phyloP scores from a whole-genome alignment of 1,284 basidiomycete genomes.

The Apiotrichum domesticum region DNA sequence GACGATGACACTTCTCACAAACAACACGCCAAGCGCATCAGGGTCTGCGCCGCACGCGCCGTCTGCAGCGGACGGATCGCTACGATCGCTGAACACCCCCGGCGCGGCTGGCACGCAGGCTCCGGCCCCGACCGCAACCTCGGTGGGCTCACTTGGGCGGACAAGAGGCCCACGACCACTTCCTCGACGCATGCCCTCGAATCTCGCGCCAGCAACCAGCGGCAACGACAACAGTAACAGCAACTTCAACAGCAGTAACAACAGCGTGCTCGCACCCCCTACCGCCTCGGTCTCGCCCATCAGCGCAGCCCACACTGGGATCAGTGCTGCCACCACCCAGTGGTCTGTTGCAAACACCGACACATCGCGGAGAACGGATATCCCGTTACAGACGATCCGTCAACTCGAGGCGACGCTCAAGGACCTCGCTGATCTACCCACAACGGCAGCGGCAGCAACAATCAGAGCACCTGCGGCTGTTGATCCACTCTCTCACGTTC shows the following conservation, averaged over 20 bases:
- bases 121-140: too few species aligned
- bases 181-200: background rate
- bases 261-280: too few species aligned
- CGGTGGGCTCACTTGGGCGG: background rate
- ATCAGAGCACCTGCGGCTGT: background rate
- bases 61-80: background rate
- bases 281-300: background rate
- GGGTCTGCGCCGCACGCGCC: too few species aligned
- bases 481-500: background rate
- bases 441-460: background rate
- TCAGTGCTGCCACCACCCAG: background rate
- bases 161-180: background rate
- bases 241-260: too few species aligned
- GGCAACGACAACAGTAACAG: too few species aligned
- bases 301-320: background rate
- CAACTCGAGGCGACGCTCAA: constrained; percentile 1
- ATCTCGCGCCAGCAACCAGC: background rate
- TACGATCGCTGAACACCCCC: background rate
- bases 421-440: background rate
- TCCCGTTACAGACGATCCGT: background rate
- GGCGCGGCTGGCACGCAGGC: background rate
- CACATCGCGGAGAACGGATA: background rate
- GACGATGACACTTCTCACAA: background rate
- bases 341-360: background rate
- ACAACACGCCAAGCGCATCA: background rate